phyloP scores from a whole-genome alignment of 495 filamentous ascomycete genomes.

The Alectoria sarmentosa region DNA sequence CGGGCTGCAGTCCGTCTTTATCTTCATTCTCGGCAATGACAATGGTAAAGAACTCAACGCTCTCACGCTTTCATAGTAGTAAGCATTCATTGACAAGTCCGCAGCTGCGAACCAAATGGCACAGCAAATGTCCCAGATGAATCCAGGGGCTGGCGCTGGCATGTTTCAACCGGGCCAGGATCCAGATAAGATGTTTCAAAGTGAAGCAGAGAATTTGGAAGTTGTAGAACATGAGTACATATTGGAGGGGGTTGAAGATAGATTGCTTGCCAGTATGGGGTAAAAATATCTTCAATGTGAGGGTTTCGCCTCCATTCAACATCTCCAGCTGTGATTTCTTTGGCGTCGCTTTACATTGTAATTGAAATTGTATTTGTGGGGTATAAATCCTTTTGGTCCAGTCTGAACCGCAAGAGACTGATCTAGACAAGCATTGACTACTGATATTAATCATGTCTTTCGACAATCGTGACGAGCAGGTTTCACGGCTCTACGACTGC shows the following conservation, averaged over 20 bases:
- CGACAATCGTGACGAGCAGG: neutral
- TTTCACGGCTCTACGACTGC: neutral
- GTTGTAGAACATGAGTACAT: constrained; percentile 91
- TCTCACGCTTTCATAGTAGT: neutral
- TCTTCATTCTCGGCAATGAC: constrained; percentile 89
- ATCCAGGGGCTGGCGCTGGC: constrained; percentile 55
- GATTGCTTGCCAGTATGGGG: constrained; percentile 47
- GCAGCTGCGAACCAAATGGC: constrained; percentile 90
- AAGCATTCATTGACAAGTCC: constrained; percentile 11
- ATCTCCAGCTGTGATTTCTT: neutral
- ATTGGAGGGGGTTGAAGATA: constrained; percentile 75
- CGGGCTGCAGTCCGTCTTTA: constrained; percentile 95
- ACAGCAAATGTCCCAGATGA: constrained; percentile 84
- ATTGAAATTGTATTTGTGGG: neutral
- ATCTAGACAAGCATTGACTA: neutral
- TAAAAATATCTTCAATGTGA: neutral
- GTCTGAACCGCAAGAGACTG: neutral
- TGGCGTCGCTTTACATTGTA: neutral
- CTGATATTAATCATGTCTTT: neutral
- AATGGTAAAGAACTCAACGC: constrained; percentile 64
- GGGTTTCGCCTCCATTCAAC: neutral
- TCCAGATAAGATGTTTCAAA: constrained; percentile 85
- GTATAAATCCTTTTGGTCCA: neutral
- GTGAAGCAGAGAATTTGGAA: constrained; percentile 89
- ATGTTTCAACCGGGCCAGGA: constrained; percentile 94